Evolutionary conservation across 352 stramenopile species (phyloP), one percentile per base, ranked within the genome.

Genomic region (Phytophthora agathidicida): DNA sequence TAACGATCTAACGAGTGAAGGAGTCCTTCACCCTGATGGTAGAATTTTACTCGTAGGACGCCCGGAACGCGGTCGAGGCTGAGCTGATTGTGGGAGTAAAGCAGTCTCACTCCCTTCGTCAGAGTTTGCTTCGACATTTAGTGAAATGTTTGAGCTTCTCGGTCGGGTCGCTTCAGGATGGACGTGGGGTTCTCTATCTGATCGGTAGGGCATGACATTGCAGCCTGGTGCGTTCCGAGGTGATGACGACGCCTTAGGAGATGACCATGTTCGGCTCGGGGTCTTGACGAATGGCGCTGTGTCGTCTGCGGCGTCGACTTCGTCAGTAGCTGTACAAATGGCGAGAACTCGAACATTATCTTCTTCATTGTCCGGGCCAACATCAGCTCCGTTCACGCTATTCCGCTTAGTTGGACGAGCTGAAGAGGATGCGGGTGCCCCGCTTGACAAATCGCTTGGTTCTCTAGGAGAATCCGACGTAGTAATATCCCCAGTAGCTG

Each of bases 21-120:
- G 16, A 28, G 20, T 9, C 44, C 10, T 28, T 75, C 52, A 77
- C 41, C 71, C 69, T 7, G 69, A 80, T 39, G 75, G 74, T 20
- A 82, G 27, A 41, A 78, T 71, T 48, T 78, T 82, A 65, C 32
- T 69, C 22, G 64, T 73, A 14, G 55, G 32, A 23, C 54, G 66
- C 3, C 53, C 50, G 32, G 61, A 69, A 28, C 54, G 65, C 3
- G 57, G 69, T 31, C 64, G 63, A 41, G 47, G 24, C 30, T 51
- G 28, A 32, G 24, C 7, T 52, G 17, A 9, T 56, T 70, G 53
- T 31, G 28, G 23, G 5, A 66, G 24, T 10, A 63, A 22, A 8
- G 41, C 22, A n/a, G 28, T 56, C 30, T 67, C 49, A 20, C 55
- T 67, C 26, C 26, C 57, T 19, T 72, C 57, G 9, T 68, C 57